phyloP scores from a whole-genome alignment of 2,329 filamentous ascomycete genomes.

The Colletotrichum camelliae region DNA sequence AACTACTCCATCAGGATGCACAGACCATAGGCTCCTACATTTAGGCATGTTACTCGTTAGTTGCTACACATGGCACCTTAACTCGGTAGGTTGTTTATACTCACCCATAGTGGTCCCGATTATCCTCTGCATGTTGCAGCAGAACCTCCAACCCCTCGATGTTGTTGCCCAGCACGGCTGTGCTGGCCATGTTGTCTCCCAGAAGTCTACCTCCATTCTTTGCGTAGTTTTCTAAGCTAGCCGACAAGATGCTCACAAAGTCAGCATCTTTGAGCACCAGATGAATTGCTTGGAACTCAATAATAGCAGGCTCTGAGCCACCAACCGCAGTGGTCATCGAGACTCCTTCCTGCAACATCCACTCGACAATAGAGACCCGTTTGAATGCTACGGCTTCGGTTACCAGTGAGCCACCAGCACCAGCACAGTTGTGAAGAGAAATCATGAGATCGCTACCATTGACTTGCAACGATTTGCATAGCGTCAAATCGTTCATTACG shows the following conservation, averaged over 20 bases:
- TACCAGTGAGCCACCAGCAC: too few relatives aligned
- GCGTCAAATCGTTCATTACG: too few relatives aligned
- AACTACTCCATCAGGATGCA: background rate
- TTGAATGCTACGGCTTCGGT: background rate
- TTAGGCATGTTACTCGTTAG: too few relatives aligned
- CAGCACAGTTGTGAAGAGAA: too few relatives aligned
- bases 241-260: background rate
- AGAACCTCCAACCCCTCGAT: background rate
- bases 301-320: fast-evolving
- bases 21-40: background rate
- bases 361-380: background rate
- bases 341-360: background rate
- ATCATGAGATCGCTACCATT: too few relatives aligned
- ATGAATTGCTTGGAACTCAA: background rate
- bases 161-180: fast-evolving
- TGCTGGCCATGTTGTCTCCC: too few relatives aligned
- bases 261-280: background rate
- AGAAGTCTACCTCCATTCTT: too few relatives aligned
- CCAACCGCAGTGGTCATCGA: background rate
- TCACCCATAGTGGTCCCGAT: background rate
- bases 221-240: background rate
- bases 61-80: too few relatives aligned
- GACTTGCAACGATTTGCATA: too few relatives aligned
- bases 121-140: background rate
- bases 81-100: too few relatives aligned